phyloP scores from a whole-genome alignment of 2,329 filamentous ascomycete genomes.

The Nemania abortiva region DNA sequence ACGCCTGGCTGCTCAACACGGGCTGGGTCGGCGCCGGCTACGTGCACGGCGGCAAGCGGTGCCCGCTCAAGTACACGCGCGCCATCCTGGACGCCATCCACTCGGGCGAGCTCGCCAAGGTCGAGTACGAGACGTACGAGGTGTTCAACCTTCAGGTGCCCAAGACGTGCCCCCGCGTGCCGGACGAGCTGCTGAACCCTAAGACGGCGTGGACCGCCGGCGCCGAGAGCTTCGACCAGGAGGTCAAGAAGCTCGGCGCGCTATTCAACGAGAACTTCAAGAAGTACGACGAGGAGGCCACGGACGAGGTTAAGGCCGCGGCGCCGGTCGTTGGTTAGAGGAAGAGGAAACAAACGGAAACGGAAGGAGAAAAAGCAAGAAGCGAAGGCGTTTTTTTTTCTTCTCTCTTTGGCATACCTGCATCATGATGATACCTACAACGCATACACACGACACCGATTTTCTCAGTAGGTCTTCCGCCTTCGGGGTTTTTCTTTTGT shows the following conservation, averaged over 20 bases:
- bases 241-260: constrained; percentile 89
- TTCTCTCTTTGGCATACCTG: constrained; percentile 12
- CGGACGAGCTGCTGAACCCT: constrained; percentile 93
- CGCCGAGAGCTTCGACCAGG: constrained; percentile 81
- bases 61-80: constrained; percentile 98
- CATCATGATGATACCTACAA: constrained; percentile 33
- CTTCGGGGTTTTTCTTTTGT: constrained; percentile 24
- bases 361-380: background rate
- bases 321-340: constrained; percentile 60
- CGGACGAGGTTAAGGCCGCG: constrained; percentile 79
- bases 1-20: constrained; percentile 92
- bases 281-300: constrained; percentile 90
- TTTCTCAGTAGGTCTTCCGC: constrained; percentile 45
- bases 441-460: constrained; percentile 29
- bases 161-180: constrained; percentile 89
- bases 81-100: constrained; percentile 99
- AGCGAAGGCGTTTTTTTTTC: constrained; percentile 34
- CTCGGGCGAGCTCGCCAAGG: constrained; percentile 92
- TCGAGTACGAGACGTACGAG: constrained; percentile 93
- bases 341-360: background rate
- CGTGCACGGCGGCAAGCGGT: constrained; percentile 93
- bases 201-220: constrained; percentile 91
- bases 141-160: constrained; percentile 98
- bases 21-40: constrained; percentile 83
- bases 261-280: constrained; percentile 98